Evolutionary conservation across 2,329 filamentous ascomycete genomes (phyloP).

Genomic region (Nothophoma quercina): DNA sequence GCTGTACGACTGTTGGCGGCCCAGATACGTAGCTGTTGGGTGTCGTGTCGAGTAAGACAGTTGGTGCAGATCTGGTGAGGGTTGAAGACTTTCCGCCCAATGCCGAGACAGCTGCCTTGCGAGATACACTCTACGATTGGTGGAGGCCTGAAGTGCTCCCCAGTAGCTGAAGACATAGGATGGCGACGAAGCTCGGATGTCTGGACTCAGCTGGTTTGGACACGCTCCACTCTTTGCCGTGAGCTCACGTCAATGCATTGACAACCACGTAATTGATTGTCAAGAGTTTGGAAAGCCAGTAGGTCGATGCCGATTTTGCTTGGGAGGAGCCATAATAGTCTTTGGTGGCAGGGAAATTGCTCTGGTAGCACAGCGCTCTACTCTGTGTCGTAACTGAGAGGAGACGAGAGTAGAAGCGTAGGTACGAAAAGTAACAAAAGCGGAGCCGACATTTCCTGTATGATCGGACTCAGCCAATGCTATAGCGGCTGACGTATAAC

Average conservation of each 20-base stretch:
- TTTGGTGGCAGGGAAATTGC: background rate
- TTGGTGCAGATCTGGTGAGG: slow-evolving; percentile 30
- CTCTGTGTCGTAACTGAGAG: background rate
- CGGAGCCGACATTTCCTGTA: slow-evolving; percentile 17
- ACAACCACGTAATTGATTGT: slow-evolving; percentile 5
- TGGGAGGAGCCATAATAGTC: background rate
- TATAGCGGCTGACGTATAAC: slow-evolving; percentile 16
- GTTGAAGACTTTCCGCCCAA: slow-evolving; percentile 35
- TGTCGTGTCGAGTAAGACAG: slow-evolving; percentile 37
- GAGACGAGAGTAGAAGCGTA: background rate
- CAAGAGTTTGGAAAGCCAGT: background rate
- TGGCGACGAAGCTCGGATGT: slow-evolving; percentile 24
- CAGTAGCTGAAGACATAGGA: slow-evolving; percentile 27
- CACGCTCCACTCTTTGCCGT: slow-evolving; percentile 23
- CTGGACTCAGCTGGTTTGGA: slow-evolving; percentile 21
- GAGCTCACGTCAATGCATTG: slow-evolving; percentile 28
- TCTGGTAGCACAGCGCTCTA: slow-evolving; percentile 10
- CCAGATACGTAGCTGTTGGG: slow-evolving; percentile 32
- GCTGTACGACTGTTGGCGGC: slow-evolving; percentile 24
- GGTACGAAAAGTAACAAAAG: slow-evolving; percentile 15
- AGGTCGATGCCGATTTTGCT: background rate
- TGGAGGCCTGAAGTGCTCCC: slow-evolving; percentile 32
- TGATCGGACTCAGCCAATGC: slow-evolving; percentile 23
- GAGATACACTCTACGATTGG: slow-evolving; percentile 35
- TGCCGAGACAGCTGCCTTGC: slow-evolving; percentile 32